Conservation (phyloP, 495 filamentous ascomycete species). For the Bombardia bombarda region DNA sequence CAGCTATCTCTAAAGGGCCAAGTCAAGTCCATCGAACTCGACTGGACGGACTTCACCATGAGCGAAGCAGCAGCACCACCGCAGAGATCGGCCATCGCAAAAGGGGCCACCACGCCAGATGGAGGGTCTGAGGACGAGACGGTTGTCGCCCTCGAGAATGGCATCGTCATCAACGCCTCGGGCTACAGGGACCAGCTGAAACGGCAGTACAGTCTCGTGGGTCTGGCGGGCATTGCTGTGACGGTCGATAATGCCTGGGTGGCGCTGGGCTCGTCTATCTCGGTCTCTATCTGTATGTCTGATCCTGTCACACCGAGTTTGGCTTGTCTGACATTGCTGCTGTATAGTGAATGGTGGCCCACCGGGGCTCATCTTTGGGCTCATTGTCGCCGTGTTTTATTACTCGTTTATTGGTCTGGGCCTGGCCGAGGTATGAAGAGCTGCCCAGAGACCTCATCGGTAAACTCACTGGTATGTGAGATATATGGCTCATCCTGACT, state of each 20-base stretch:
- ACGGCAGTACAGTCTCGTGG: constrained; percentile 46
- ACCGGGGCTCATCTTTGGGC: constrained; percentile 49
- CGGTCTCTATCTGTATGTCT: constrained; percentile 42
- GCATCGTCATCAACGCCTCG: constrained; percentile 43
- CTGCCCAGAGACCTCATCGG: background rate
- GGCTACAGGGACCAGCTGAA: constrained; percentile 49
- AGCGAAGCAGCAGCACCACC: no score
- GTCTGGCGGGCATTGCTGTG: constrained; percentile 43
- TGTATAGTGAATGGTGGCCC: constrained; percentile 47
- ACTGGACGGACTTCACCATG: no score
- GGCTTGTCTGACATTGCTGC: no score
- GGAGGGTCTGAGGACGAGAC: constrained; percentile 25
- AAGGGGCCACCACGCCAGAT: no score
- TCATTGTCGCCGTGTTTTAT: constrained; percentile 38
- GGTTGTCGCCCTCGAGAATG: constrained; percentile 25
- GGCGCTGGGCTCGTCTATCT: constrained; percentile 45
- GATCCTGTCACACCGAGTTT: no score
- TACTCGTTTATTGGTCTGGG: constrained; percentile 38
- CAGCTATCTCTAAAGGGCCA: no score
- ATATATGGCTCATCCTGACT: constrained; percentile 1
- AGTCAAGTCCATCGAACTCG: no score
- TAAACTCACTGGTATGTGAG: background rate
- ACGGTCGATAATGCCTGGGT: constrained; percentile 50
- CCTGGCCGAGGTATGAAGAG: constrained; percentile 30
- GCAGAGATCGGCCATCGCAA: no score